These are phyloP conservation scores for Cyberlindnera petersonii DNA, from an alignment of 805 yeast species.

Conservation along the genomic window DNA sequence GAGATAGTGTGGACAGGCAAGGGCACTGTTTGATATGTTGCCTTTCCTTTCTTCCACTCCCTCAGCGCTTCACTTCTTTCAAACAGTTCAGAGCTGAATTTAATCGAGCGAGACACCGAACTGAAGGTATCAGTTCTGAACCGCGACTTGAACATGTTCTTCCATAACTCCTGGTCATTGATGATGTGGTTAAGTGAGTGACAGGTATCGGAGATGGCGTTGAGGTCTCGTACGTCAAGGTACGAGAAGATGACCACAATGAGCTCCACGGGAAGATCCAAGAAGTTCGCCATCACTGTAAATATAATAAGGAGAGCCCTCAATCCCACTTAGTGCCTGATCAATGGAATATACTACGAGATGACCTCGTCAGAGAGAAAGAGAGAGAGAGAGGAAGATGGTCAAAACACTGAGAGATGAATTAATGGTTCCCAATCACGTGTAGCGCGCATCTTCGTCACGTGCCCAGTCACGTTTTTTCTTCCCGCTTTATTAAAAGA, in stretches of 20 bases:
- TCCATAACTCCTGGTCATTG: slow-evolving; percentile 41
- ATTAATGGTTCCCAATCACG: no score
- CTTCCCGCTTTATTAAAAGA: no score
- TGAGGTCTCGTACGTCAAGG: slow-evolving; percentile 34
- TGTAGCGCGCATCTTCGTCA: no score
- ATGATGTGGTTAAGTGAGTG: slow-evolving; percentile 28
- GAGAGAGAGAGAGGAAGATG: no score
- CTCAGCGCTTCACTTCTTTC: slow-evolving; percentile 26
- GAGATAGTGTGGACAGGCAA: slow-evolving; percentile 11
- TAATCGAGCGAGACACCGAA: slow-evolving; percentile 32
- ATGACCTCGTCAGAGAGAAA: no score
- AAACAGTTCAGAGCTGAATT: slow-evolving; percentile 34
- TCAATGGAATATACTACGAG: no score
- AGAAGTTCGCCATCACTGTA: slow-evolving; percentile 10
- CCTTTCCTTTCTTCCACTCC: slow-evolving; percentile 17
- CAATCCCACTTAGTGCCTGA: no score
- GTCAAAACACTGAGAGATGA: no score
- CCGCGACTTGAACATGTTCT: slow-evolving; percentile 32
- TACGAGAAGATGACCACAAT: slow-evolving; percentile 34
- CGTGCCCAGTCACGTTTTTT: no score
- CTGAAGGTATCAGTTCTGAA: slow-evolving; percentile 33
- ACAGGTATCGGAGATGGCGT: slow-evolving; percentile 31
- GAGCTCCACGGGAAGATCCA: slow-evolving; percentile 34
- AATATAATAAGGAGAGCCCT: no score
- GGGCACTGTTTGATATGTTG: slow-evolving; percentile 2